Base-by-base conservation (phyloP, 169 alveolate species). In the Fabrea salina region DNA sequence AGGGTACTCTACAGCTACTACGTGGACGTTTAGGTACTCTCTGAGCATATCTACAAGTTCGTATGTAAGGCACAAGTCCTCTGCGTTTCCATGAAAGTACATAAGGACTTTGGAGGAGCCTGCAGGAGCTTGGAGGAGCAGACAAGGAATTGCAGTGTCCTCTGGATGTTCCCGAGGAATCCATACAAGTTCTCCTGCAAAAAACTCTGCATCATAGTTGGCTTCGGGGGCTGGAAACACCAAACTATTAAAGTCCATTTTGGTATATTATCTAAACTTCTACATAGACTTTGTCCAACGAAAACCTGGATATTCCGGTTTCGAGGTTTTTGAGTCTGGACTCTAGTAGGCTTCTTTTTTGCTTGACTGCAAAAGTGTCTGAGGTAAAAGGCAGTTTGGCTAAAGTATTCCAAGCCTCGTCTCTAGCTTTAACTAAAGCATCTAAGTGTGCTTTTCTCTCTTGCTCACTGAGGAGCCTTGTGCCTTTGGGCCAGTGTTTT, bases 81-180 rank as follows among this genome's bases (percentile, higher is more conserved):
- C 96, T 6, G 94, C 94, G 80, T 92, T 92, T 1, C 95, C 94
- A 79, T 92, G 96, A 82, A 92, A 89, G 68, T 86, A 85, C 3
- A 89, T 50, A 13, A 89, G 71, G 8, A 87, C 35, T 79, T 86
- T 86, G 27, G 84, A 66, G 1, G 85, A 61, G 11, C 79, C 86
- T 37, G 49, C 59, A 16, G 64, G 50, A 53, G 59, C 56, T 32
- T 84, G 83, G 3, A 80, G 50, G 57, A 64, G 56, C 33, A 76
- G 43, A 47, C 91, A 82, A 41, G 89, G 88, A 64, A 86, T 59
- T 50, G 25, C 1, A 50, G 4, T 32, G 40, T n/a, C n/a, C n/a
- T n/a, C n/a, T n/a, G n/a, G n/a, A n/a, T n/a, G n/a, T n/a, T n/a
- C n/a, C 56, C 74, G 40, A 35, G 90, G 89, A 40, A 86, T 79